A percentile compares a stretch with the other conserved stretches of the same genome.
phyloP scores from a whole-genome alignment of 2,329 filamentous ascomycete genomes.

The Talaromyces funiculosus region DNA sequence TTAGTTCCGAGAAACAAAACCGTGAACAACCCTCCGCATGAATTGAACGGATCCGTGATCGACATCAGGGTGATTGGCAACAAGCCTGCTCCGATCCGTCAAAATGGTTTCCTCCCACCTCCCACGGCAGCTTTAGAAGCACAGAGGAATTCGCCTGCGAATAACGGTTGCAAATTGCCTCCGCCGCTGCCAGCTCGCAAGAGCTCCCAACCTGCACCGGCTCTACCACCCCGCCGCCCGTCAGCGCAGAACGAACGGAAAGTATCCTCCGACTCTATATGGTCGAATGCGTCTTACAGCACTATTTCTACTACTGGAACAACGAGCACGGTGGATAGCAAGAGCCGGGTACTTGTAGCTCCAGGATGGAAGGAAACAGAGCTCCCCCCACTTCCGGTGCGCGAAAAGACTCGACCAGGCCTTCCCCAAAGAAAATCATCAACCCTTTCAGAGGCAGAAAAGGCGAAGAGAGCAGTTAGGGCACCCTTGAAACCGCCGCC shows the following conservation, averaged over 20 bases:
- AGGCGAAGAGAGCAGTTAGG: conserved; percentile 5
- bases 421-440: conserved; percentile 19
- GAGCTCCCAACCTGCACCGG: conserved; percentile 36
- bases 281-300: conserved; percentile 49
- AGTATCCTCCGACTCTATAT: conserved; percentile 47
- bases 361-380: conserved; percentile 53
- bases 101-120: conserved; percentile 22
- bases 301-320: conserved; percentile 42
- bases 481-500: conserved; percentile 2
- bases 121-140: conserved; percentile 25
- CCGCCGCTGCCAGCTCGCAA: conserved; percentile 45
- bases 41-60: conserved; percentile 26
- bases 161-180: conserved; percentile 22
- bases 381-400: conserved; percentile 50
- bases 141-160: conserved; percentile 18
- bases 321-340: conserved; percentile 29
- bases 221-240: conserved; percentile 45
- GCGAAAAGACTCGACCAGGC: conserved; percentile 22
- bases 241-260: conserved; percentile 32
- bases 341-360: conserved; percentile 42
- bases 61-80: conserved; percentile 24
- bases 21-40: conserved; percentile 31
- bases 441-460: conserved; percentile 8
- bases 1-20: conserved; percentile 26
- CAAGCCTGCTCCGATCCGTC: conserved; percentile 17